Evolutionary conservation across 495 filamentous ascomycete species (phyloP).

Genomic region (Penicillium riverlandense): DNA sequence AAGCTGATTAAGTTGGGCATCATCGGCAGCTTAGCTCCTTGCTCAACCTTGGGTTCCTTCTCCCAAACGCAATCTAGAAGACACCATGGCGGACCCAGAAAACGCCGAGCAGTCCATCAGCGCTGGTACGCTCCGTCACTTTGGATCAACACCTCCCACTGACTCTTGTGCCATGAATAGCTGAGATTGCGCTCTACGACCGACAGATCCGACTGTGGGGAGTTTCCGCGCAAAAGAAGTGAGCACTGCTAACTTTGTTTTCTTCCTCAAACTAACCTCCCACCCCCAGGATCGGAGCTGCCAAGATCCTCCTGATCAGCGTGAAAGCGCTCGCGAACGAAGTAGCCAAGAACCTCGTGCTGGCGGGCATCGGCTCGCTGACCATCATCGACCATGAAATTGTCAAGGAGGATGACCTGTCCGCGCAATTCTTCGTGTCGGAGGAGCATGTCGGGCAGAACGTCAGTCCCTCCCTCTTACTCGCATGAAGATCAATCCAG

Average conservation of each 20-base stretch:
- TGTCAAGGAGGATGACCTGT: conserved; percentile 75
- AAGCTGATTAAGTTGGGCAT: too few species aligned
- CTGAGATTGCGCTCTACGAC: conserved; percentile 97
- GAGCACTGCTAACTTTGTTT: conserved; percentile 4
- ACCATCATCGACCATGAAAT: conserved; percentile 78
- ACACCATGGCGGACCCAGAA: conserved; percentile 25
- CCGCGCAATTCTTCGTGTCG: conserved; percentile 81
- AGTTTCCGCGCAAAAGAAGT: conserved; percentile 84
- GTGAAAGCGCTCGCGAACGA: conserved; percentile 90
- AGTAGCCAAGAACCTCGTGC: conserved; percentile 93
- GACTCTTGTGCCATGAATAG: conserved; percentile 31
- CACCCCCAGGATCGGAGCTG: conserved; percentile 47
- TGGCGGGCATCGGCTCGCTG: conserved; percentile 87
- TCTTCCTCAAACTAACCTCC: not conserved
- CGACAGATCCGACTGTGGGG: conserved; percentile 98
- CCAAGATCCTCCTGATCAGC: conserved; percentile 83
- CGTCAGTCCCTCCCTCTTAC: conserved; percentile 22
- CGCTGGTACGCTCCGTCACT: conserved; percentile 31
- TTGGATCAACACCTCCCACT: not conserved
- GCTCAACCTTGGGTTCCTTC: too few species aligned
- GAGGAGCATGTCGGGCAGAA: conserved; percentile 39
- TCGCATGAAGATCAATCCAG: conserved; percentile 1
- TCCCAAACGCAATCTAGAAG: too few species aligned
- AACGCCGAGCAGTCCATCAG: conserved; percentile 39
- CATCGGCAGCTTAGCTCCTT: too few species aligned